Base-by-base conservation (phyloP, 208 protist species). In the Acanthamoeba healyi region DNA sequence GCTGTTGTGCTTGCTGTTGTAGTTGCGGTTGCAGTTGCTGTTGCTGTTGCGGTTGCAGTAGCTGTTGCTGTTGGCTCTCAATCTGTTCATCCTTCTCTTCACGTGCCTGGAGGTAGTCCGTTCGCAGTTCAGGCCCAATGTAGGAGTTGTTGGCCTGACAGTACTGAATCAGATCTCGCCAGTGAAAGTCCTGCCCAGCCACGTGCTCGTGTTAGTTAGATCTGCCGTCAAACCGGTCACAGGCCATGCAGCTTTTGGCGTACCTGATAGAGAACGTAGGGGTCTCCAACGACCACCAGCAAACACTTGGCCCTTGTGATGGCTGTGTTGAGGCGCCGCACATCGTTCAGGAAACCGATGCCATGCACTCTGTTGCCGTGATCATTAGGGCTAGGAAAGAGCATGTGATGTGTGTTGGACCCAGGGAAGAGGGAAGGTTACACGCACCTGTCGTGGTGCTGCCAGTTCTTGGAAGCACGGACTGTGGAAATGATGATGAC, bases 401-500 rank as follows among this genome's bases (percentile, higher is more conserved):
- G n/a, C n/a, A n/a, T n/a, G n/a, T n/a, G n/a, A n/a, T n/a, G n/a
- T n/a, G n/a, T n/a, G n/a, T n/a, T 22, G 10, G 24, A 9, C 56
- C 0, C 17, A 65, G 4, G 0, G 24, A 9, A 14, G n/a, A 0
- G 9, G n/a, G 14, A 7, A 67, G 24, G 3, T 36, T n/a, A n/a
- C 10, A 7, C 17, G 58, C 36, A 67, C 58, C 29, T 32, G 29
- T 79, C 70, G 22, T 44, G 70, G 9, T 79, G 22, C 29, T 79
- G 12, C 32, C 32, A 79, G 0, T 24, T 36, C 10, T 7, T 15
- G 7, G 70, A 79, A 0, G 70, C 29, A 9, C 70, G 32, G 15
- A 79, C 70, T n/a, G 70, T 79, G 6, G 70, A 79, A 15, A 79
- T 79, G 70, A 79, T 38, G 70, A 79, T 79, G 7, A 10, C 70